Evolutionary conservation across 495 filamentous ascomycete species (phyloP).

Genomic region (Aspergillus cristatus): DNA sequence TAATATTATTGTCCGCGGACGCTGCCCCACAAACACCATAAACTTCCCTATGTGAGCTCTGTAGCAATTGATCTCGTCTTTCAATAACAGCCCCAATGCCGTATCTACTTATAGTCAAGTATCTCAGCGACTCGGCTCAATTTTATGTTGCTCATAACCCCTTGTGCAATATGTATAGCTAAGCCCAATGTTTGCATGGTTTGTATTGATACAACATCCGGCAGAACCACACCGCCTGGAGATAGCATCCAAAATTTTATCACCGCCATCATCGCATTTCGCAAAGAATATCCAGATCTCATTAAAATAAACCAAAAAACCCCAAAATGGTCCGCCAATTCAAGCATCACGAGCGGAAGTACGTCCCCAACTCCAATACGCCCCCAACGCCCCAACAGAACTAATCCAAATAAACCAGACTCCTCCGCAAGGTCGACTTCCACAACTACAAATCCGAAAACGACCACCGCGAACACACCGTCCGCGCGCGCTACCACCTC

Average conservation of each 20-base stretch:
- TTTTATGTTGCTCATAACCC: too few species aligned
- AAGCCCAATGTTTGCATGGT: too few species aligned
- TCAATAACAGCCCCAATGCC: too few species aligned
- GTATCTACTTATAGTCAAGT: too few species aligned
- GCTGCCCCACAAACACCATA: too few species aligned
- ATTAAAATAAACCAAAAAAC: background rate
- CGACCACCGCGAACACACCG: slow-evolving; percentile 68
- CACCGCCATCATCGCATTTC: background rate
- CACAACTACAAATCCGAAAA: slow-evolving; percentile 85
- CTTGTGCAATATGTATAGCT: too few species aligned
- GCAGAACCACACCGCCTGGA: background rate
- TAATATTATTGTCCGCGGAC: too few species aligned
- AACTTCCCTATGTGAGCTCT: too few species aligned
- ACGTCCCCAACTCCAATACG: slow-evolving; percentile 6
- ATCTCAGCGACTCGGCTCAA: too few species aligned
- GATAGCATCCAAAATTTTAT: background rate
- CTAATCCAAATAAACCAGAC: slow-evolving; percentile 25
- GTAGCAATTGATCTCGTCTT: too few species aligned
- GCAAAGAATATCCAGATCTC: too few species aligned
- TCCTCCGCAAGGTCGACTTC: slow-evolving; percentile 91
- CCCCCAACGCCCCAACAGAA: slow-evolving; percentile 1
- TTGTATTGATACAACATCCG: background rate
- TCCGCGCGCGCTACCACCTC: slow-evolving; percentile 80
- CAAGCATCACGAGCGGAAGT: slow-evolving; percentile 84
- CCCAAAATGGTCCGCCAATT: slow-evolving; percentile 76